phyloP scores from a whole-genome alignment of 169 alveolate species.

The Miamiensis avidus region DNA sequence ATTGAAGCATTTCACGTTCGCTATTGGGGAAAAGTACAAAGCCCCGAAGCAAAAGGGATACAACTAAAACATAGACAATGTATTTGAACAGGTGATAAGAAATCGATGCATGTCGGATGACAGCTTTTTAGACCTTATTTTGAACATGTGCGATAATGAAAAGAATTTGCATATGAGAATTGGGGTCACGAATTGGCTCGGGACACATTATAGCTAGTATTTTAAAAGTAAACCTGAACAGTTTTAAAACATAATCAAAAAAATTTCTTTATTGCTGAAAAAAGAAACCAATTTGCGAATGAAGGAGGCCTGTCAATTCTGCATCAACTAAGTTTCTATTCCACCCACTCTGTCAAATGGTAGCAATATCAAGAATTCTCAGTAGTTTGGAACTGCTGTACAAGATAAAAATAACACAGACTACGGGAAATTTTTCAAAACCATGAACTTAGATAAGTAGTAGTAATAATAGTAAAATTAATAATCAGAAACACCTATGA shows the following conservation, averaged over 20 bases:
- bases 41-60: conserved; percentile 13
- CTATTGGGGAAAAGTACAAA: conserved; percentile 16
- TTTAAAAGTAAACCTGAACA: neutral
- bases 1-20: conserved; percentile 5
- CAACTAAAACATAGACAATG: conserved; percentile 1
- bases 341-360: no score
- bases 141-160: conserved; percentile 6
- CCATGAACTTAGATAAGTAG: neutral
- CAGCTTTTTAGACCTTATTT: neutral
- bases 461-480: neutral
- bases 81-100: neutral
- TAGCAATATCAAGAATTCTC: neutral
- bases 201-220: neutral
- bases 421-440: neutral
- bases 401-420: neutral
- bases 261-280: neutral
- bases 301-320: neutral
- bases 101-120: conserved; percentile 6
- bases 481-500: neutral
- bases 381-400: neutral
- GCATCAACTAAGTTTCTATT: neutral
- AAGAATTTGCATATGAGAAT: conserved; percentile 32
- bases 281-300: neutral
- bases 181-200: conserved; percentile 13
- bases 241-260: no score